These are phyloP conservation scores for Fusarium staphyleae DNA, from an alignment of 2,329 filamentous ascomycete species.

Conservation along the genomic window DNA sequence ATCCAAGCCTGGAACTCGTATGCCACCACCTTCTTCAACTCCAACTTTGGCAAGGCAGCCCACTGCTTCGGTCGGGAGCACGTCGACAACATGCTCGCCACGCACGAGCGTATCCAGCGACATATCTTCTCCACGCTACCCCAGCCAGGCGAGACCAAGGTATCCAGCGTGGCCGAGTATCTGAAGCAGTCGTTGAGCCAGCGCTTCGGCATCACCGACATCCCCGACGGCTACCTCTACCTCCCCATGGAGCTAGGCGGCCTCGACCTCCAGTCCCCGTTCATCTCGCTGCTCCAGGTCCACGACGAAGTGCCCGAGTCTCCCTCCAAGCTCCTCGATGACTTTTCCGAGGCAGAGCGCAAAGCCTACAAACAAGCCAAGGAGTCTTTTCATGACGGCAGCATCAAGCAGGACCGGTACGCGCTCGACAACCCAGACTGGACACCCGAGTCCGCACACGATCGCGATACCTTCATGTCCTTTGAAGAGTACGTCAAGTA, in stretches of 20 bases:
- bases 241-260: constrained; percentile 56
- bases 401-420: constrained; percentile 1
- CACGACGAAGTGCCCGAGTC: constrained; percentile 44
- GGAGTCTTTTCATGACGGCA: constrained; percentile 45
- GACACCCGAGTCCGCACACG: constrained; percentile 42
- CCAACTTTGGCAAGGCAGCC: constrained; percentile 60
- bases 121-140: constrained; percentile 52
- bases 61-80: constrained; percentile 61
- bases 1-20: constrained; percentile 62
- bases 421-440: constrained; percentile 35
- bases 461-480: constrained; percentile 51
- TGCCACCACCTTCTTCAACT: constrained; percentile 58
- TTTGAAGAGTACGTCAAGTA: constrained; percentile 54
- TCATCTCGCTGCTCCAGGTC: constrained; percentile 52
- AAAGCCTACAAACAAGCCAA: constrained; percentile 46
- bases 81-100: constrained; percentile 59
- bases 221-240: constrained; percentile 56
- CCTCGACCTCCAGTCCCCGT: constrained; percentile 55
- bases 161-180: constrained; percentile 59
- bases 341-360: constrained; percentile 47
- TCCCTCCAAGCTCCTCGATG: constrained; percentile 43
- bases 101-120: constrained; percentile 57
- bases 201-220: constrained; percentile 56
- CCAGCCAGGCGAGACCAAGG: constrained; percentile 25
- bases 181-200: constrained; percentile 59